Evolutionary conservation across 495 filamentous ascomycete genomes (phyloP).

Genomic region (Friedmanniomyces simplex): DNA sequence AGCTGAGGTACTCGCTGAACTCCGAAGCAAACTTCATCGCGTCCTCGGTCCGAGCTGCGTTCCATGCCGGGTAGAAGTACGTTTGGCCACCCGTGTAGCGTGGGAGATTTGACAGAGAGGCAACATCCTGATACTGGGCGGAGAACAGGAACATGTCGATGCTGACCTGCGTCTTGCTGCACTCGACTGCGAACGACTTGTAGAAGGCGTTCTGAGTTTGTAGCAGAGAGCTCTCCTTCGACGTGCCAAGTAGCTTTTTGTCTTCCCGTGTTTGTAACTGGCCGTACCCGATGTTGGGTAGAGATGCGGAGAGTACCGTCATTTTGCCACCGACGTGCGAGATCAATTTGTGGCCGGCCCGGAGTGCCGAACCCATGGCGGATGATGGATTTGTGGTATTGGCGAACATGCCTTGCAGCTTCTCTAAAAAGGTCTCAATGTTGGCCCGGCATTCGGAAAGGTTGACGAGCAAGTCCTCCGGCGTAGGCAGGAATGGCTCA

Average conservation of each 20-base stretch:
- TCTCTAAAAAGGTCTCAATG: conserved; percentile 81
- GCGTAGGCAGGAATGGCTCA: conserved; percentile 92
- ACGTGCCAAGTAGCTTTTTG: conserved; percentile 90
- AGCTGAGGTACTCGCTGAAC: conserved; percentile 90
- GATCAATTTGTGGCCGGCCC: conserved; percentile 91
- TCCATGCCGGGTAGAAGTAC: conserved; percentile 98
- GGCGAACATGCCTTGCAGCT: conserved; percentile 93
- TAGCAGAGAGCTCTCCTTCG: conserved; percentile 74
- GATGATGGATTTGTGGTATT: conserved; percentile 77
- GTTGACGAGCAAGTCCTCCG: conserved; percentile 84
- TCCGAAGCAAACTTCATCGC: conserved; percentile 95
- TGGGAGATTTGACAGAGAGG: conserved; percentile 85
- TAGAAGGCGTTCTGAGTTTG: conserved; percentile 94
- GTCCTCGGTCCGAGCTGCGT: conserved; percentile 82
- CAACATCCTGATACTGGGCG: conserved; percentile 93
- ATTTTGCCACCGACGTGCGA: conserved; percentile 90
- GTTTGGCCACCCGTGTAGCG: conserved; percentile 96
- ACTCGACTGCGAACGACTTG: conserved; percentile 98
- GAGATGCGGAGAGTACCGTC: conserved; percentile 72
- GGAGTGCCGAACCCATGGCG: conserved; percentile 85
- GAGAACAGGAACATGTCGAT: conserved; percentile 99
- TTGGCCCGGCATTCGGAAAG: conserved; percentile 79
- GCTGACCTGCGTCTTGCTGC: conserved; percentile 95
- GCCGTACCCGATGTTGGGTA: conserved; percentile 85
- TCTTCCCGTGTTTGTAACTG: conserved; percentile 92